These are phyloP conservation scores for Corylus heterophylla DNA, from an alignment of 306 rosid species.

Conservation along the genomic window DNA sequence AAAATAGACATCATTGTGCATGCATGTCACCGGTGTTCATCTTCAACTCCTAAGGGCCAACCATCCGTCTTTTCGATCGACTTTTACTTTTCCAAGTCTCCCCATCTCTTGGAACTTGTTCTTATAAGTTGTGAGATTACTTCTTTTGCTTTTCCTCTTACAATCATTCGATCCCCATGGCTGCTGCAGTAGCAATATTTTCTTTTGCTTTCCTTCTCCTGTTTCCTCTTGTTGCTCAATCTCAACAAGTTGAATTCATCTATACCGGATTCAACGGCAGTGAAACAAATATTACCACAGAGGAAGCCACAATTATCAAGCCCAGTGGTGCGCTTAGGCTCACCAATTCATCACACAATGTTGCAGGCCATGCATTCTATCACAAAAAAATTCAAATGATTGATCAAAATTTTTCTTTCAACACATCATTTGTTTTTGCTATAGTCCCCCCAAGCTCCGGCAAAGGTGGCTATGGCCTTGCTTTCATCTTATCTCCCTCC, in stretches of 20 bases:
- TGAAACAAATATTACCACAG: background rate
- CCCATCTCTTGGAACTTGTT: no score
- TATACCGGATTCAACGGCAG: conserved; percentile 50
- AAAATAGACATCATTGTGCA: background rate
- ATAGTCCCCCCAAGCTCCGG: conserved; percentile 39
- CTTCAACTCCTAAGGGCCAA: background rate
- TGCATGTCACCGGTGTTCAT: background rate
- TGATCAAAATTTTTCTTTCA: conserved; percentile 43
- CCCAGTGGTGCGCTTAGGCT: conserved; percentile 43
- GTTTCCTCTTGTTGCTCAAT: conserved; percentile 15
- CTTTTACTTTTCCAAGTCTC: background rate
- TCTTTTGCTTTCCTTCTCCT: conserved; percentile 34
- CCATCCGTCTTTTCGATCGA: background rate
- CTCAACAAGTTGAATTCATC: conserved; percentile 19
- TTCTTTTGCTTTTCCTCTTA: background rate
- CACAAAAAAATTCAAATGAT: conserved; percentile 28
- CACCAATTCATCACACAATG: conserved; percentile 37
- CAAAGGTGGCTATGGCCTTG: conserved; percentile 63
- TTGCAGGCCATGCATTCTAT: conserved; percentile 58
- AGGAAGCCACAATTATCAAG: conserved; percentile 39
- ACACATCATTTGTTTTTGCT: conserved; percentile 64
- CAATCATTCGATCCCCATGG: conserved; percentile 30
- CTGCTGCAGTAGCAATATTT: conserved; percentile 20
- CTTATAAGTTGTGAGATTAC: background rate
- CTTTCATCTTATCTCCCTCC: conserved; percentile 57